Base-by-base conservation (phyloP, 73 alveolate species). In the Paramecium bursaria region DNA sequence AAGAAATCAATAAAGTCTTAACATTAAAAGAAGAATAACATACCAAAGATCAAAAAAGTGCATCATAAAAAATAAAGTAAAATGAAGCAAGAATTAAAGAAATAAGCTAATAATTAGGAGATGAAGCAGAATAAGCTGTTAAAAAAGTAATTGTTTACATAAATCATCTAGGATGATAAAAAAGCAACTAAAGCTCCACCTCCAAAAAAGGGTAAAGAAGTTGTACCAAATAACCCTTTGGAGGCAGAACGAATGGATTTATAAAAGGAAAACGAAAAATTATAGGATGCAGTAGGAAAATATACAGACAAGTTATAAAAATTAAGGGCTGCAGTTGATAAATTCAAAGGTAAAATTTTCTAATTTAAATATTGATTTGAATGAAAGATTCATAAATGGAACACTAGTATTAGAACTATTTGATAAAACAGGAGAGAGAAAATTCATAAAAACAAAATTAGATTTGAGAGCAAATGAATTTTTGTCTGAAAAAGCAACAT, bases 141-240 rank as follows among this genome's bases (percentile, higher is more conserved):
- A 79, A 79, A 53, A 30, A 79, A 79, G 89, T 79, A 48, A 39
- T 30, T 48, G 27, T 23, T 13, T 54, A 5, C 42, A 27, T 22
- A 0, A 3, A 21, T 30, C 4, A 54, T 35, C 1, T 29, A 53
- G 75, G 77, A 52, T 79, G 54, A 51, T 13, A 52, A 79, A 39
- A 30, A 79, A 73, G 73, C 25, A 21, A 51, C 80, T 42, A 79
- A 79, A 39, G 77, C 89, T 53, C 89, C 89, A 35, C 89, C 89
- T 14, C 35, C 49, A 21, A 79, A 79, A 73, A 79, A 79, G 33
- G 89, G 89, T 1, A 79, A 79, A 44, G 89, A 79, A 9, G 89
- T 57, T 15, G 49, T 57, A 53, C 89, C 89, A 15, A 50, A 53
- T 11, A 79, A 79, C 25, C 89, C 89, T 21, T 39, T 54, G 5